Base-by-base conservation (phyloP, 2,329 filamentous ascomycete genomes). In the Botrytis medusae region DNA sequence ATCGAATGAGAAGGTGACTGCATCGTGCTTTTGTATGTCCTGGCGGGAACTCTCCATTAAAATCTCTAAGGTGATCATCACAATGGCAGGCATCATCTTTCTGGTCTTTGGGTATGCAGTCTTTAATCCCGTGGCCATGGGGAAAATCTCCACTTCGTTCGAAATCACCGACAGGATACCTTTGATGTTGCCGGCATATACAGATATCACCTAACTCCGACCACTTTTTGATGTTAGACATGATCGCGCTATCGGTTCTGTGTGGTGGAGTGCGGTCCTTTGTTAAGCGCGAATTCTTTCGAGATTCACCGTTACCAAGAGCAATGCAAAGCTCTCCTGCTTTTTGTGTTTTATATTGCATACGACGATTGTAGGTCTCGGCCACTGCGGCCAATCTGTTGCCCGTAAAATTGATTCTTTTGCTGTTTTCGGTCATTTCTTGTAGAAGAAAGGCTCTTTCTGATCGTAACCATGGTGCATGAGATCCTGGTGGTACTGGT, bases 331-430 rank as follows among this genome's bases (percentile, higher is more conserved):
- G 25, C 25, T 68, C 46, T 8, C 64, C 64, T 0, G 18, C 2
- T 9, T 12, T 14, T 8, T 68, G 64, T 7, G 4, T 20, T 18
- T 22, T n/a, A 5, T 10, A n/a, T 4, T 6, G 18, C 25, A 68
- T 40, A 2, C 48, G 34, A 5, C 10, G 25, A 9, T 68, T 68
- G 25, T 54, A 68, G 5, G 48, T 9, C 3, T 54, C 34, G n/a
- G 64, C 20, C 8, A 68, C 64, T 2, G 32, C 2, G 9, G 3
- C 7, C 9, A 54, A n/a, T 29, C 25, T 54, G 0, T 57, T 42
- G 2, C 12, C 5, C 25, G 4, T 7, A 9, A 2, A 1, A 12
- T 48, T 4, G 9, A 22, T 16, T 2, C 32, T 14, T 4, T 48
- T 25, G 2, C 40, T 54, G 25, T n/a, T 34, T 8, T 54, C 22